Base-by-base conservation (phyloP, 1,139 yeast genomes). In the Geotrichum aggregatum region DNA sequence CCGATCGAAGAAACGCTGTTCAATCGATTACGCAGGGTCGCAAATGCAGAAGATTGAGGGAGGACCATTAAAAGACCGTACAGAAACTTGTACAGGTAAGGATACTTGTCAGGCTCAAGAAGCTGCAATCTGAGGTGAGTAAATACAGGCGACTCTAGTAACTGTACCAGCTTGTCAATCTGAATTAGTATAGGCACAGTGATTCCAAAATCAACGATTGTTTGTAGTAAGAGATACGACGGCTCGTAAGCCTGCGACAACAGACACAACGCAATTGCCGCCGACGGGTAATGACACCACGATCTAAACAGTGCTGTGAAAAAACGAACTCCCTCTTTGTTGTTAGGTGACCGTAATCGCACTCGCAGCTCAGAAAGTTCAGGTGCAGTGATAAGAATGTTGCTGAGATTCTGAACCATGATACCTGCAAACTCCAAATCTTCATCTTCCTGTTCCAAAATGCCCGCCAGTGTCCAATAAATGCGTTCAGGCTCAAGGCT, bases 11-110 rank as follows among this genome's bases (percentile, higher is more conserved):
- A 70, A 40, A 79, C 78, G 43, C 87, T 76, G 52, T 79, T 79
- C 52, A 92, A 75, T 56, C 99, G 75, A 64, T 85, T 87, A 58
- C 84, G 84, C 58, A 94, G 74, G 0, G 87, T 81, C 24, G 79
- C 81, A 66, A 88, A 94, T 0, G 98, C 96, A n/a, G 88, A 79
- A 0, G 97, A 87, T 66, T 94, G 99, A 0, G 99, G 99, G 50
- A 94, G 71, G 3, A 94, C 76, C 99, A 94, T 94, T 55, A 94
- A 74, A 47, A 94, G 77, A 0, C 98, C 98, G 65, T 89, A 94
- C 31, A 94, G 75, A 47, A 96, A 86, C 65, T 89, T 88, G 76
- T 85, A 87, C 40, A 94, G 71, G 63, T 78, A 86, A 0, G 95
- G 96, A 63, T 87, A 79, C 61, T 79, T 81, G 51, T 84, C 88